Evolutionary conservation across 176 grass and related monocot genomes (phyloP).

Genomic region (Lolium perenne): DNA sequence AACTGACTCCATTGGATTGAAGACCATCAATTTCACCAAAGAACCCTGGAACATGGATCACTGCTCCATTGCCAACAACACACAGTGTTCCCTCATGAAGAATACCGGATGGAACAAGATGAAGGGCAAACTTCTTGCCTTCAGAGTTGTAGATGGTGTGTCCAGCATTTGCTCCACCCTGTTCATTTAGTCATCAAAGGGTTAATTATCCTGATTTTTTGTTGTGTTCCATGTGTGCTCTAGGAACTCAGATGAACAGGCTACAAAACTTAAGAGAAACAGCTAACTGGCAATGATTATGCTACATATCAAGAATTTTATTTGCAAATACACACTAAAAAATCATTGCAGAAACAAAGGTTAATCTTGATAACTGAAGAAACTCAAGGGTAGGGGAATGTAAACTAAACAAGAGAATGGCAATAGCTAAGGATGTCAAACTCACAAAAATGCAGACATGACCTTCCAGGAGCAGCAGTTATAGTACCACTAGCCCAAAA

Average conservation of each 20-base stretch:
- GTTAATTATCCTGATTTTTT: too few relatives aligned
- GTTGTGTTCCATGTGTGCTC: too few relatives aligned
- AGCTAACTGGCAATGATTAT: background rate
- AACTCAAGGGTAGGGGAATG: slow-evolving; percentile 1
- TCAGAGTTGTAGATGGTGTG: slow-evolving; percentile 87
- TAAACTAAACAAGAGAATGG: background rate
- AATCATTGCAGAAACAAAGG: background rate
- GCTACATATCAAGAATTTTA: background rate
- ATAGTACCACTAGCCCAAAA: background rate
- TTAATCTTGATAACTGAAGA: background rate
- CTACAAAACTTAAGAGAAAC: slow-evolving; percentile 7
- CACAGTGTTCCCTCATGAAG: slow-evolving; percentile 68
- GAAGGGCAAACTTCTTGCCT: slow-evolving; percentile 85
- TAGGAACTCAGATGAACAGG: slow-evolving; percentile 38
- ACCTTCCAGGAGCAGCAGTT: background rate
- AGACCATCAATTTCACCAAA: slow-evolving; percentile 86
- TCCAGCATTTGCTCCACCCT: slow-evolving; percentile 92
- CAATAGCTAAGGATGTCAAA: background rate
- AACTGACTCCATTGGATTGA: slow-evolving; percentile 66
- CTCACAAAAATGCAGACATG: slow-evolving; percentile 2
- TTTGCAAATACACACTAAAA: background rate
- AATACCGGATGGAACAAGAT: slow-evolving; percentile 92
- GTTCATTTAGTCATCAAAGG: background rate
- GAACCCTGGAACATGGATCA: slow-evolving; percentile 82
- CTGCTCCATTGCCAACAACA: slow-evolving; percentile 82